Conservation (phyloP, 192 early-diverging fungal genomes). For the Coemansia sp. region DNA sequence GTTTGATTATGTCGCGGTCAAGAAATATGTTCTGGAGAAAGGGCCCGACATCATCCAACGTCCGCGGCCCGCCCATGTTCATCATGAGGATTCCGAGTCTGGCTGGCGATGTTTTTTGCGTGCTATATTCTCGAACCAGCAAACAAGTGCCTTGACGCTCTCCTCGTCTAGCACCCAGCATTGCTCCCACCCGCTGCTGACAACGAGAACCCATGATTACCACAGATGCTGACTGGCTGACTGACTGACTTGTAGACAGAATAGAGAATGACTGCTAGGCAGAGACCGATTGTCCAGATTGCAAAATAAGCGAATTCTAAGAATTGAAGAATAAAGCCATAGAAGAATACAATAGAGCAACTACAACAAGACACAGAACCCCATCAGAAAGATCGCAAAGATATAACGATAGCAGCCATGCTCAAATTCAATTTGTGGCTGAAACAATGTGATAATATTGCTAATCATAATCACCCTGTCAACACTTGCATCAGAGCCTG, state of each 20-base stretch:
- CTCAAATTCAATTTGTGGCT: too few relatives aligned
- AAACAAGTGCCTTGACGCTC: not conserved
- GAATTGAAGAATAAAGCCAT: too few relatives aligned
- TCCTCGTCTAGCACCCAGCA: not conserved
- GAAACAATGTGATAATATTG: too few relatives aligned
- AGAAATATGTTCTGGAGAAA: constrained; percentile 86
- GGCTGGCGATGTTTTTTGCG: constrained; percentile 10
- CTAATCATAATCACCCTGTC: too few relatives aligned
- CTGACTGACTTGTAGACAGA: not conserved
- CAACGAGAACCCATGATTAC: not conserved
- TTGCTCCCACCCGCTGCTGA: not conserved
- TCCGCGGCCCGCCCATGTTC: constrained; percentile 92
- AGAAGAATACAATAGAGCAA: too few relatives aligned
- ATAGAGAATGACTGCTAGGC: too few relatives aligned
- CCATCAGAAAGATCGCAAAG: too few relatives aligned
- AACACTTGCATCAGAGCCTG: too few relatives aligned
- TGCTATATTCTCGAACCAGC: constrained; percentile 16
- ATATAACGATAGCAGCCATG: too few relatives aligned
- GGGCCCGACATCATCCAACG: constrained; percentile 70
- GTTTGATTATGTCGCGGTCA: constrained; percentile 89
- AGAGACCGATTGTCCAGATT: too few relatives aligned
- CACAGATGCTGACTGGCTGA: not conserved
- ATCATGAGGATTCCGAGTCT: constrained; percentile 83
- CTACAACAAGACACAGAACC: too few relatives aligned
- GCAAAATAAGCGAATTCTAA: too few relatives aligned